Evolutionary conservation across 768 basidiomycete species (phyloP), one percentile per base, ranked within the genome.

Genomic region (Chlorophyllum brunneum): DNA sequence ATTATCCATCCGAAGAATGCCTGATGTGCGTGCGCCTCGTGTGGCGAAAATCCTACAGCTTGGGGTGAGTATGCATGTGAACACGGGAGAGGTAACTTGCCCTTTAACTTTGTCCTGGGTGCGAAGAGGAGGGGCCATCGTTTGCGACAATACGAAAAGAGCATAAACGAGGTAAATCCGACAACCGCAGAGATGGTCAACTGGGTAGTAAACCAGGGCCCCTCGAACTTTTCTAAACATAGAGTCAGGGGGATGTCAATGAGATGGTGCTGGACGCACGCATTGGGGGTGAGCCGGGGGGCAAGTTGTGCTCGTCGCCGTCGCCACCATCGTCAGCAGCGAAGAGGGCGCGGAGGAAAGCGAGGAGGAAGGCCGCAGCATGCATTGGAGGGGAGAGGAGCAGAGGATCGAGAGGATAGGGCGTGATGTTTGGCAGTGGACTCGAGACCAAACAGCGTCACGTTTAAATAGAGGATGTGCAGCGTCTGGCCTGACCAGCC

Each of bases 1-100:
- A 95, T 69, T 47, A 99, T 89, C 95, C 97, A 99, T 22, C 93
- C 93, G 69, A 97, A 93, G 71, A 97, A 90, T 0, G 87, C 83
- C 54, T 81, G 77, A 59, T 91, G 87, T 2, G 84, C 83, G 63
- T 95, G 93, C 0, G 89, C 93, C 66, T 95, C 92, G 58, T 93
- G 91, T 16, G 93, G 92, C 3, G 93, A 95, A 71, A 95, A 95
- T 2, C 87, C 92, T 94, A 62, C 16, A 13, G 37, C 53, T 45
- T 31, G 47, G 48, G 59, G 29, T 62, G 44, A 36, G 39, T 16
- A 44, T 43, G 3, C 27, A 43, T 52, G 46, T 24, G 42, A n/a
- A n/a, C n/a, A n/a, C n/a, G 20, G 22, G 8, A 39, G 37, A 30
- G 16, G n/a, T 22, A 42, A 57, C 77, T 46, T 34, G 89, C 95